phyloP scores from a whole-genome alignment of 2,329 filamentous ascomycete genomes.

The Davidsoniella australis region DNA sequence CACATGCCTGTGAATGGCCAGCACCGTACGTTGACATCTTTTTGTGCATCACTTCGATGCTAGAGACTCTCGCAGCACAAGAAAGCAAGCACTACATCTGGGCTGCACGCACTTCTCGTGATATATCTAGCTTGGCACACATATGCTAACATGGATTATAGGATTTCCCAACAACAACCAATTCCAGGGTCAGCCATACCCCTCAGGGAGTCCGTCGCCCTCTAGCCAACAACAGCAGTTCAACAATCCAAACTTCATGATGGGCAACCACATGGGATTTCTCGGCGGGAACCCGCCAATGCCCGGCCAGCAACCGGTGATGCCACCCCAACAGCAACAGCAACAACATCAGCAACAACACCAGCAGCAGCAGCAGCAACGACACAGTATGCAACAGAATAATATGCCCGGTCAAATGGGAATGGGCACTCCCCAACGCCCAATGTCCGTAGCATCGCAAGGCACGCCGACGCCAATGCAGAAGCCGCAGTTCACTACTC shows the following conservation, averaged over 20 bases:
- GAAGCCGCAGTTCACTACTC: slow-evolving; percentile 13
- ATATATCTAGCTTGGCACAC: too few species aligned
- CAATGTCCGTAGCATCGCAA: slow-evolving; percentile 18
- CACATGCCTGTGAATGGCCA: slow-evolving; percentile 39
- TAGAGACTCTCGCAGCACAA: too few species aligned
- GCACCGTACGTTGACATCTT: neutral
- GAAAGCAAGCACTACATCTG: neutral
- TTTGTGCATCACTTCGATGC: too few species aligned
- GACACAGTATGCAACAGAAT: slow-evolving; percentile 31
- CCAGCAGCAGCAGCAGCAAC: slow-evolving; percentile 40
- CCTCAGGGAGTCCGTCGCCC: slow-evolving; percentile 2
- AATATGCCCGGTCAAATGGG: slow-evolving; percentile 19
- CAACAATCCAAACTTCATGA: slow-evolving; percentile 14
- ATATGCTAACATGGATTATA: slow-evolving; percentile 1
- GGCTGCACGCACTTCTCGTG: neutral
- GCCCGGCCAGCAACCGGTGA: slow-evolving; percentile 36
- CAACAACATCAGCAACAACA: slow-evolving; percentile 42
- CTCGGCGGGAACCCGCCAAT: slow-evolving; percentile 38
- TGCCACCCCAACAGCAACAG: slow-evolving; percentile 41
- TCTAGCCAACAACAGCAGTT: slow-evolving; percentile 12
- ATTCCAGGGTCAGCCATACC: slow-evolving; percentile 8
- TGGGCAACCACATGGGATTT: slow-evolving; percentile 18
- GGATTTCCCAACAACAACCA: slow-evolving; percentile 8
- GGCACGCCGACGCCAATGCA: slow-evolving; percentile 21
- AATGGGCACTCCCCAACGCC: slow-evolving; percentile 20